Evolutionary conservation across 441 rosid species (phyloP).

Genomic region (Adansonia grandidieri): DNA sequence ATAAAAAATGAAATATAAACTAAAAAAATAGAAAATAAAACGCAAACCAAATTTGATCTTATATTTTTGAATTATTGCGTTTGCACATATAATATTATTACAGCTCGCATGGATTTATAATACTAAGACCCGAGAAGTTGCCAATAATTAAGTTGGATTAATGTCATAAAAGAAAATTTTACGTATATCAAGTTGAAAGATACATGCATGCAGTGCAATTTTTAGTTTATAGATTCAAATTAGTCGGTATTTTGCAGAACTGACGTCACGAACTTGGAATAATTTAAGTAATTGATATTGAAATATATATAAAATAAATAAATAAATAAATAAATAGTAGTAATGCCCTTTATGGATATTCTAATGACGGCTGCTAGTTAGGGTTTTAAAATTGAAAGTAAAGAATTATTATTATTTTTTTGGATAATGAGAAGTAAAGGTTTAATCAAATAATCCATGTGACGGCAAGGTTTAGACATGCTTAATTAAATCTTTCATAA

Average conservation of each 20-base stretch:
- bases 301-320: too few relatives aligned
- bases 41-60: too few relatives aligned
- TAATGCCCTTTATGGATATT: not conserved
- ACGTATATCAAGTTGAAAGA: not conserved
- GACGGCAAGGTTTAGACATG: constrained; percentile 8
- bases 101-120: too few relatives aligned
- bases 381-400: not conserved
- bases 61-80: too few relatives aligned
- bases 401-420: not conserved
- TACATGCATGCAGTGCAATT: not conserved
- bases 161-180: not conserved
- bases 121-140: too few relatives aligned
- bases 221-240: not conserved
- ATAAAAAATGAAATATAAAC: too few relatives aligned
- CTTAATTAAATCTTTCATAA: constrained; percentile 12
- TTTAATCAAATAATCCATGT: constrained; percentile 9
- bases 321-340: too few relatives aligned
- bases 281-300: not conserved
- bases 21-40: too few relatives aligned
- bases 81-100: too few relatives aligned
- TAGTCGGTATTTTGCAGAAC: not conserved
- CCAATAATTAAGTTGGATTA: not conserved
- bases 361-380: not conserved
- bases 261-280: not conserved
- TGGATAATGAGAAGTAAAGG: too few relatives aligned